A percentile compares a stretch with the other conserved stretches of the same genome.
phyloP scores from a whole-genome alignment of 805 yeast genomes.

The Starmerella sp. region DNA sequence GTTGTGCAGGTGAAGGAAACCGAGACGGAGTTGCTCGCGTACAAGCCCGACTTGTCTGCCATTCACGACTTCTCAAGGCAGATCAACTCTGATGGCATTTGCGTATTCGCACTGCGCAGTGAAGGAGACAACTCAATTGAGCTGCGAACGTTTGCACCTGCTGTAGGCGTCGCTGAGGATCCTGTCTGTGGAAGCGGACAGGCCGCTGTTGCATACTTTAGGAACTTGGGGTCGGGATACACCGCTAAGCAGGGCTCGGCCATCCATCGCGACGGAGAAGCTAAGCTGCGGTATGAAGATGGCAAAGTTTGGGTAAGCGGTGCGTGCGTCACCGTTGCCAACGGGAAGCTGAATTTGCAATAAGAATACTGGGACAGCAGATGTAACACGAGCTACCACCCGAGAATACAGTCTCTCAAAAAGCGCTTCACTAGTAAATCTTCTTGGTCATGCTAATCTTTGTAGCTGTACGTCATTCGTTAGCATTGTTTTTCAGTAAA shows the following conservation, averaged over 20 bases:
- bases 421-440: too few relatives aligned
- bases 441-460: too few relatives aligned
- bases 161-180: conserved; percentile 12
- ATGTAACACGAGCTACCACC: too few relatives aligned
- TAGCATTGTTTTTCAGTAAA: too few relatives aligned
- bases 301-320: conserved; percentile 17
- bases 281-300: conserved; percentile 8
- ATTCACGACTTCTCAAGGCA: background rate
- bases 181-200: conserved; percentile 24
- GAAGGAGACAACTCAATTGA: conserved; percentile 5
- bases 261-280: conserved; percentile 13
- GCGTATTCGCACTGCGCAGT: conserved; percentile 5
- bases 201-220: conserved; percentile 20
- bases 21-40: conserved; percentile 1
- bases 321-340: conserved; percentile 5
- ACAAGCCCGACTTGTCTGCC: conserved; percentile 3
- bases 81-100: conserved; percentile 10
- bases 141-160: conserved; percentile 18
- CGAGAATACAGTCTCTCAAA: too few relatives aligned
- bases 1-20: conserved; percentile 3
- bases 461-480: too few relatives aligned
- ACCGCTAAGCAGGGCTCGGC: conserved; percentile 19
- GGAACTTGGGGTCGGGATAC: conserved; percentile 6
- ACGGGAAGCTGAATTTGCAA: background rate
- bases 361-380: too few relatives aligned